Percentiles rank a stretch among this genome's conserved stretches.
Evolutionary conservation across 2,329 filamentous ascomycete species (phyloP).

Genomic region (Huntiella decipiens): DNA sequence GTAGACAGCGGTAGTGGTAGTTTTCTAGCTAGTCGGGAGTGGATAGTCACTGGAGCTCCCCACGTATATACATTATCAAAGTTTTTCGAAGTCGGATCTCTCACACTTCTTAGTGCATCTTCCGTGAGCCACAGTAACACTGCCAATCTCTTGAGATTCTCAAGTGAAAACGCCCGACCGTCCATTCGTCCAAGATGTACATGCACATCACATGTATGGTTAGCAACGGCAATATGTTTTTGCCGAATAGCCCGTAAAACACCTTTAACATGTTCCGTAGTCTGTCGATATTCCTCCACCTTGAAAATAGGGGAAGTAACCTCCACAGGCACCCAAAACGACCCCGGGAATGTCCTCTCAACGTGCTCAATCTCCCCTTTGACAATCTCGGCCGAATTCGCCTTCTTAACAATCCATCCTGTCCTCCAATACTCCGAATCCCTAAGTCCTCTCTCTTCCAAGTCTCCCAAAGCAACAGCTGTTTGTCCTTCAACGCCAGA

Average conservation of each 20-base stretch:
- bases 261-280: not conserved
- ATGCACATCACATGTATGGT: conserved; percentile 22
- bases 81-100: conserved; percentile 21
- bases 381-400: conserved; percentile 20
- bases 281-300: conserved; percentile 13
- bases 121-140: conserved; percentile 21
- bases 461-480: conserved; percentile 17
- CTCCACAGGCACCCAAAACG: conserved; percentile 20
- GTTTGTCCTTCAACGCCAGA: conserved; percentile 11
- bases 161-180: conserved; percentile 17
- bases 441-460: conserved; percentile 13
- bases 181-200: conserved; percentile 22
- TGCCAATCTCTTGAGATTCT: conserved; percentile 19
- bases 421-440: conserved; percentile 20
- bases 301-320: conserved; percentile 20
- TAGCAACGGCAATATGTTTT: conserved; percentile 15
- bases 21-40: conserved; percentile 10
- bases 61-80: conserved; percentile 21
- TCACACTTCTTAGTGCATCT: conserved; percentile 19
- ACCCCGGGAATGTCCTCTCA: conserved; percentile 12
- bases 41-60: conserved; percentile 14
- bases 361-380: conserved; percentile 14
- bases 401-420: conserved; percentile 23
- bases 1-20: not conserved
- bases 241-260: not conserved